Base-by-base conservation (phyloP, 2,329 filamentous ascomycete species). In the Tolypocladium amazonense region DNA sequence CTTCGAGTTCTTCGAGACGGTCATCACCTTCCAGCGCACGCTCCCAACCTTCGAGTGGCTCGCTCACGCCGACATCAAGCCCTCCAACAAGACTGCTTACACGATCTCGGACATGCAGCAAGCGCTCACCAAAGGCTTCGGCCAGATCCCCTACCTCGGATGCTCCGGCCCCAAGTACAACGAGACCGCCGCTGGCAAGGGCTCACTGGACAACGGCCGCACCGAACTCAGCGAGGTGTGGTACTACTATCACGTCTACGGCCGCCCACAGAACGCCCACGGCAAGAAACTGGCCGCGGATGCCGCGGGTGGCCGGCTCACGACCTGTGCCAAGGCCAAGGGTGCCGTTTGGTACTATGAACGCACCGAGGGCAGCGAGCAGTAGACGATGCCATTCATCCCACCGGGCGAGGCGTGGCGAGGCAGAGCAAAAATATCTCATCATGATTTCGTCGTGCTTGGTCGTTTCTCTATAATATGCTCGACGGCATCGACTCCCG, bases 231-330 rank as follows among this genome's bases (percentile, higher is more conserved):
- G 70, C 61, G 86, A 89, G 76, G 76, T 86, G 15, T 88, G 85
- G 84, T 88, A 88, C 67, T 88, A 87, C 66, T 78, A 81, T 69
- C 80, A 87, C 70, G 81, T 82, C 58, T 78, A 76, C 59, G 85
- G 85, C 4, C 71, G 77, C 20, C 79, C 83, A 8, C 86, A 88
- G 72, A 72, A 77, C 59, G 76, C 74, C 2, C 70, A 79, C 47
- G 77, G 73, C 12, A 66, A 81, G 30, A 75, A 77, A 6, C 67
- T 78, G 12, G 67, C 71, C n/a, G 73, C 75, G 9, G 71, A 73
- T 58, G 74, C 78, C 3, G 78, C 80, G 59, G 81, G 79, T 0
- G 77, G 77, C 5, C 76, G 73, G 27, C 66, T 77, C 52, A 80
- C 79, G 30, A 84, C 75, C 63, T 88, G 84, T 67, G 84, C 83